Conservation (phyloP, 441 rosid species). For the Geranium incanum region DNA sequence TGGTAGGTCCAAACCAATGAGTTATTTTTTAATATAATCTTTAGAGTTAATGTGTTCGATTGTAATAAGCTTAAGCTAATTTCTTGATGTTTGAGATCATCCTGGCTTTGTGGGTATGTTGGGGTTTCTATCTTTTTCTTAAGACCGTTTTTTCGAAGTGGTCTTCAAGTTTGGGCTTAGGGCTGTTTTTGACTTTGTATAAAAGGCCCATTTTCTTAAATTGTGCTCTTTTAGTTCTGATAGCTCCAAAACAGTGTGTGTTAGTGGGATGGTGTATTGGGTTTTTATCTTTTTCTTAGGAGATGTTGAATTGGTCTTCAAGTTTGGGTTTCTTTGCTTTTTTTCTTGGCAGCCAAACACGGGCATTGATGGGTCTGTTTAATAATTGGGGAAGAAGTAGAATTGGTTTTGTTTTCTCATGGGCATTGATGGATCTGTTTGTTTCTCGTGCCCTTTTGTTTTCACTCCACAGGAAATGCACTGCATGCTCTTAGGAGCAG, state of each 20-base stretch:
- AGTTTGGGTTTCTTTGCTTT: not conserved
- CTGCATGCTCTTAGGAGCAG: constrained; percentile 52
- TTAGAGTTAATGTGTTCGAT: no score
- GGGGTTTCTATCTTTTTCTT: no score
- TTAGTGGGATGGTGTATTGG: not conserved
- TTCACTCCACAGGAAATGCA: constrained; percentile 47
- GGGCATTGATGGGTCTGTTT: not conserved
- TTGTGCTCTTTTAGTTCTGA: not conserved
- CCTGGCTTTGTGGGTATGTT: no score
- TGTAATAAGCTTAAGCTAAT: no score
- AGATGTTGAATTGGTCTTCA: not conserved
- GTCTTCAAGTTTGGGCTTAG: no score
- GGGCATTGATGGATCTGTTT: constrained; percentile 12
- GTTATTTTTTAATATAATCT: no score
- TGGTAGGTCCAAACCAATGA: not conserved
- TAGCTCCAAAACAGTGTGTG: not conserved
- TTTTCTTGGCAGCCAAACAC: not conserved
- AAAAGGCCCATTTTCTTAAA: not conserved
- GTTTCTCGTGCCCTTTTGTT: constrained; percentile 6
- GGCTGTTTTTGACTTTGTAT: not conserved
- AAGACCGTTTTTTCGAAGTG: no score
- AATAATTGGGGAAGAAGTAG: not conserved
- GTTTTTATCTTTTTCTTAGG: not conserved
- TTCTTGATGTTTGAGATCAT: no score
- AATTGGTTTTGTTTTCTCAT: constrained; percentile 4